These are phyloP conservation scores for Hypoxylon fragiforme DNA, from an alignment of 495 filamentous ascomycete species.

Conservation along the genomic window DNA sequence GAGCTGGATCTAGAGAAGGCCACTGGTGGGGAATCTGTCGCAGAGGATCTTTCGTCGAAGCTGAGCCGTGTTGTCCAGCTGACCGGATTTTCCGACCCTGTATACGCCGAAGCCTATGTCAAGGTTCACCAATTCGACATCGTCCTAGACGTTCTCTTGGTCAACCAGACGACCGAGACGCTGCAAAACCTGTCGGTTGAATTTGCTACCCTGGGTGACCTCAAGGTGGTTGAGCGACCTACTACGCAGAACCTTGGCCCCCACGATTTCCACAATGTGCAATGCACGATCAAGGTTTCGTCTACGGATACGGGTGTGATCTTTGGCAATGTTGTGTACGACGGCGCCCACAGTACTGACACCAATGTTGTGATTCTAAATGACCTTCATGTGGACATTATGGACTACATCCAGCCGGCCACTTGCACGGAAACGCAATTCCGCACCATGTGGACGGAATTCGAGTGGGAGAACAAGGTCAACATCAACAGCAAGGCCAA, in stretches of 20 bases:
- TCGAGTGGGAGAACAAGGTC: conserved; percentile 99
- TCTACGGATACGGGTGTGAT: conserved; percentile 99
- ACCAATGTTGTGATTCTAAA: conserved; percentile 98
- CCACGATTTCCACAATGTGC: conserved; percentile 96
- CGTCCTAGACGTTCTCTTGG: conserved; percentile 91
- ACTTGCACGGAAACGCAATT: conserved; percentile 98
- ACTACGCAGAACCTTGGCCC: conserved; percentile 93
- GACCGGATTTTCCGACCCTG: conserved; percentile 97
- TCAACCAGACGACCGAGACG: conserved; percentile 97
- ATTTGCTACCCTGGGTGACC: conserved; percentile 95
- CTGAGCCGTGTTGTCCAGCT: conserved; percentile 95
- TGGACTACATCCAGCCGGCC: conserved; percentile 99
- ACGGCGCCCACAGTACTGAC: conserved; percentile 92
- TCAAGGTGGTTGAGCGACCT: conserved; percentile 96
- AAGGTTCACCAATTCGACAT: conserved; percentile 99
- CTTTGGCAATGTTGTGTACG: conserved; percentile 98
- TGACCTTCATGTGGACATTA: conserved; percentile 98
- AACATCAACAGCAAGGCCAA: conserved; percentile 98
- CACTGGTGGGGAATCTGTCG: conserved; percentile 81
- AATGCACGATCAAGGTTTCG: conserved; percentile 98
- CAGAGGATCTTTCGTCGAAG: conserved; percentile 87
- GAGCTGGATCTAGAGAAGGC: conserved; percentile 92
- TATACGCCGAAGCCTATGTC: conserved; percentile 98
- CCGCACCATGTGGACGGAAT: conserved; percentile 99
- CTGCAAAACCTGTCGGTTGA: conserved; percentile 97